phyloP scores from a whole-genome alignment of 1,284 basidiomycete species.

The Cutaneotrichosporon sp. region DNA sequence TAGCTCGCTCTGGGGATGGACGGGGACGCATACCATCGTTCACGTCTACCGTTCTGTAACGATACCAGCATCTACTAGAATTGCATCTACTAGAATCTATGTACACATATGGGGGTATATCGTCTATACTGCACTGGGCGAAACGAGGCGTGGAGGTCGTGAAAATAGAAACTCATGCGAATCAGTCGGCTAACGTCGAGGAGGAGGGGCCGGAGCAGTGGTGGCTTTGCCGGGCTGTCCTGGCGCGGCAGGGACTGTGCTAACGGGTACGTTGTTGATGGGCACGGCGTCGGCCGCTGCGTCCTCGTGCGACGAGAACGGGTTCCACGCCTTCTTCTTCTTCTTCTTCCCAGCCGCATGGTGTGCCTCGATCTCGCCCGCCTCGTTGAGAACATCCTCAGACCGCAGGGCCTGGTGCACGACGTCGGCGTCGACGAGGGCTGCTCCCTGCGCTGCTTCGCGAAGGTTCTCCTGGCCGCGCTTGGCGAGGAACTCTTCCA shows the following conservation, averaged over 20 bases:
- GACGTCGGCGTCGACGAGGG: background rate
- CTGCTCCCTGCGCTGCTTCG: background rate
- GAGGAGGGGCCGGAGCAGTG: too few relatives aligned
- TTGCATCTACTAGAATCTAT: too few relatives aligned
- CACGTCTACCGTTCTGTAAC: too few relatives aligned
- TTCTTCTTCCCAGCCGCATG: background rate
- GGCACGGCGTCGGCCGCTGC: background rate
- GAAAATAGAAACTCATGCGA: too few relatives aligned
- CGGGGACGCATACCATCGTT: too few relatives aligned
- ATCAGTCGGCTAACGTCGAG: too few relatives aligned
- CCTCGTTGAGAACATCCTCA: background rate
- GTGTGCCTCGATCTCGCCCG: background rate
- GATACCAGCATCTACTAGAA: too few relatives aligned
- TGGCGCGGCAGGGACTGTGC: background rate
- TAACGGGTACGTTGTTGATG: background rate
- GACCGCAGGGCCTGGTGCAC: background rate
- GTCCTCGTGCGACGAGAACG: background rate
- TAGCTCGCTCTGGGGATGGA: too few relatives aligned
- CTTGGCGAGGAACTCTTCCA: slow-evolving; percentile 44
- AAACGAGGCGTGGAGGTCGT: too few relatives aligned
- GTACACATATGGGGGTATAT: too few relatives aligned
- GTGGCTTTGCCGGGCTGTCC: background rate
- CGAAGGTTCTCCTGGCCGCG: slow-evolving; percentile 41
- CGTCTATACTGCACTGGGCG: too few relatives aligned
- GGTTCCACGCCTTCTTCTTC: background rate